Base-by-base conservation (phyloP, 495 filamentous ascomycete genomes). In the Achaetomiella virescens region DNA sequence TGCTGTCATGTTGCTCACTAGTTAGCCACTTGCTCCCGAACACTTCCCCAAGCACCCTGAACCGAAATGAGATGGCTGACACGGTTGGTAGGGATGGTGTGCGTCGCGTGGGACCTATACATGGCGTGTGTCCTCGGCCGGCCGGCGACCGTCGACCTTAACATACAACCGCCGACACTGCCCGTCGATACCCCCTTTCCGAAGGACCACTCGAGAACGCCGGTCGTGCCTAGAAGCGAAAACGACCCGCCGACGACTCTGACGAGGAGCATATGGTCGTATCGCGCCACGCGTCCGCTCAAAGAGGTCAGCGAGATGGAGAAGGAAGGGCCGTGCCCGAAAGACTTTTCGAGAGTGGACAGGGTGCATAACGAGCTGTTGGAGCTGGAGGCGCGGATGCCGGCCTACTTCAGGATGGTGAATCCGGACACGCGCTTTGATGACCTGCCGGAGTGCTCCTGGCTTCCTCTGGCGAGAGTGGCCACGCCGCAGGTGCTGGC, bases 21-120 rank as follows among this genome's bases (percentile, higher is more conserved):
- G n/a, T n/a, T n/a, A n/a, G n/a, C n/a, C n/a, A n/a, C n/a, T n/a
- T n/a, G n/a, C n/a, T n/a, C n/a, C n/a, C n/a, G n/a, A n/a, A n/a
- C n/a, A n/a, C n/a, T n/a, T n/a, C n/a, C n/a, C n/a, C n/a, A n/a
- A n/a, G n/a, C n/a, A n/a, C n/a, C n/a, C n/a, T n/a, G n/a, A n/a
- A n/a, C n/a, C n/a, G n/a, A n/a, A n/a, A n/a, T n/a, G n/a, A n/a
- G n/a, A n/a, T n/a, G n/a, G n/a, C n/a, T n/a, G n/a, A n/a, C n/a
- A n/a, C n/a, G n/a, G n/a, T n/a, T n/a, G n/a, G n/a, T n/a, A n/a
- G n/a, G n/a, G 80, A 70, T 81, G 62, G 78, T 76, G 53, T 72
- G 84, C 15, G 70, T 78, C 31, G 60, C 75, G 18, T 85, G 83
- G 79, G 83, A 85, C 57, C 60, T 82, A 24, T 79, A 83, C 56